Evolutionary conservation across 768 basidiomycete species (phyloP).

Genomic region (Floccularia luteovirens): DNA sequence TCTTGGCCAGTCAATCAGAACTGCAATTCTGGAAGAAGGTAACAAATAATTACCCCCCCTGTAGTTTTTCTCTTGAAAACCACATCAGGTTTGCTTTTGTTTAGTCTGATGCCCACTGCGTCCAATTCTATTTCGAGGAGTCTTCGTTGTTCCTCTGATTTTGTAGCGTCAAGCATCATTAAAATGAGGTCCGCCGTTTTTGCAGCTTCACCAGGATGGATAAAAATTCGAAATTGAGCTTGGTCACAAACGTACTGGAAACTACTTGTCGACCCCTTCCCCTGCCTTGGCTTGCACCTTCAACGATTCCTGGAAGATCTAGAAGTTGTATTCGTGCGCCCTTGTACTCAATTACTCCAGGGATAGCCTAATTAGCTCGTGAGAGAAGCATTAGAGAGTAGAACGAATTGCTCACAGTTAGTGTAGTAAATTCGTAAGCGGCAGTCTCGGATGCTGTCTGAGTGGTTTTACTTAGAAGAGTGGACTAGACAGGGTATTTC

Average conservation of each 20-base stretch:
- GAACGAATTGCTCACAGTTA: constrained; percentile 45
- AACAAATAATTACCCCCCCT: constrained; percentile 62
- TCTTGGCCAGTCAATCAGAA: constrained; percentile 31
- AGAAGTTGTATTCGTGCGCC: constrained; percentile 89
- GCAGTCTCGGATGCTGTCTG: constrained; percentile 86
- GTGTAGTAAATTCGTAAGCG: constrained; percentile 93
- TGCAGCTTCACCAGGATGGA: constrained; percentile 41
- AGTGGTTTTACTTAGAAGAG: constrained; percentile 85
- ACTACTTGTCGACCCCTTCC: constrained; percentile 96
- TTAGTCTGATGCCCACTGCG: constrained; percentile 92
- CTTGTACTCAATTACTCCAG: constrained; percentile 94
- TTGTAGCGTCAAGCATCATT: constrained; percentile 89
- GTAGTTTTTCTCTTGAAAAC: constrained; percentile 92
- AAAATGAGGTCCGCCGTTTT: constrained; percentile 93
- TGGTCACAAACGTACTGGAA: constrained; percentile 46
- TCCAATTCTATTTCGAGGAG: constrained; percentile 92
- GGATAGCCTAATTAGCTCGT: constrained; percentile 63
- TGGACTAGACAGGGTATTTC: constrained; percentile 47
- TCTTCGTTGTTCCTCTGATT: constrained; percentile 84
- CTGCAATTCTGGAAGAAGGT: background rate
- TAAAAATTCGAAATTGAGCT: constrained; percentile 1
- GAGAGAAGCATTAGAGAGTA: constrained; percentile 5
- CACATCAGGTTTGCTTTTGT: constrained; percentile 85
- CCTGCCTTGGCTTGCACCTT: constrained; percentile 84
- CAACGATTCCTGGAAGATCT: constrained; percentile 94